Evolutionary conservation across 345 rosid species (phyloP).

Genomic region (Eucalyptus pauciflora): DNA sequence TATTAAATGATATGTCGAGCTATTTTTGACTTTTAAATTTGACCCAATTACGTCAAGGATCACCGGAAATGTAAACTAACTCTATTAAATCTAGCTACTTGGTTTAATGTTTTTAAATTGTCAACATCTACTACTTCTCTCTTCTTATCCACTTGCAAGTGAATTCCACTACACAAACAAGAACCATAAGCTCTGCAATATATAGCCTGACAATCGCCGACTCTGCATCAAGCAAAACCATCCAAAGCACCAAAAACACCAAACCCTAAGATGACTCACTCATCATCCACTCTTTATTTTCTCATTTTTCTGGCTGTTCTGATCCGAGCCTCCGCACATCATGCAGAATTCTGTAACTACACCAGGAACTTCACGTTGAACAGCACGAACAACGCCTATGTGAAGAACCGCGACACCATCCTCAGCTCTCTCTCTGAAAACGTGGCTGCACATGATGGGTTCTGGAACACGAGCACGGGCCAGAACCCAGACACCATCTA

Average conservation of each 20-base stretch:
- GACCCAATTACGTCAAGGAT: not conserved
- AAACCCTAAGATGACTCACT: not conserved
- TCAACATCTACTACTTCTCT: not conserved
- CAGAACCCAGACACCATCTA: not conserved
- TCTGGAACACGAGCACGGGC: not conserved
- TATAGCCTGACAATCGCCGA: not conserved
- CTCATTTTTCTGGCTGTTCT: not conserved
- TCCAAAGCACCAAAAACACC: not conserved
- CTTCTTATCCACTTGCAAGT: not conserved
- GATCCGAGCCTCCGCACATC: not conserved
- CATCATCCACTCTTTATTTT: not conserved
- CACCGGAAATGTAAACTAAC: not conserved
- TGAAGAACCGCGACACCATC: not conserved
- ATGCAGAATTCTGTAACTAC: not conserved
- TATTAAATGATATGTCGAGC: not conserved
- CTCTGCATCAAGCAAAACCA: not conserved
- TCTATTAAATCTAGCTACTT: not conserved
- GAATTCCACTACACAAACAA: not conserved
- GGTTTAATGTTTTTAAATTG: not conserved
- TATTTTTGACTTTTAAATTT: not conserved
- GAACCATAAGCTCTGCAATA: not conserved
- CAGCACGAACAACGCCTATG: constrained; percentile 3
- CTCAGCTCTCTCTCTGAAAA: not conserved
- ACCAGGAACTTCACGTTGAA: too few relatives aligned
- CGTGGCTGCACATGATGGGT: not conserved